A percentile compares a stretch with the other conserved stretches of the same genome.
These are phyloP conservation scores for Pseudonitzschia pungens DNA, from an alignment of 108 stramenopile species.

Conservation along the genomic window DNA sequence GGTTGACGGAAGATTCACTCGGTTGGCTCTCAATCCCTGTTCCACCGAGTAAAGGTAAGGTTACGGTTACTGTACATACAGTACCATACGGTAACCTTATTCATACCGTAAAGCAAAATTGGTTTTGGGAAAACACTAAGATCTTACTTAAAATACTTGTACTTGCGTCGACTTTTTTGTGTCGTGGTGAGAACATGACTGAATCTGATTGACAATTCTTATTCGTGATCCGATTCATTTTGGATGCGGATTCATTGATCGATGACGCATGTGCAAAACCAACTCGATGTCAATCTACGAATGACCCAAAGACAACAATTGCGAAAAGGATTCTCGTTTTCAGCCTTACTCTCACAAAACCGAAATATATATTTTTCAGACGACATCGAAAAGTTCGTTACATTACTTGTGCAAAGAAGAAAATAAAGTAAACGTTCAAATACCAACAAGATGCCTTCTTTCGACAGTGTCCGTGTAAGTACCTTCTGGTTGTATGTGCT, in stretches of 20 bases:
- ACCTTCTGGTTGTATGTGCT: too few relatives aligned
- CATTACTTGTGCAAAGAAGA: not conserved
- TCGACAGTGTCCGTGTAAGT: constrained; percentile 4
- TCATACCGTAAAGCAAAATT: too few relatives aligned
- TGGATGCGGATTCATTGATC: not conserved
- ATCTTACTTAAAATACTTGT: too few relatives aligned
- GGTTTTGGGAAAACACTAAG: too few relatives aligned
- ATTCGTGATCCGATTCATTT: not conserved
- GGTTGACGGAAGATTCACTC: too few relatives aligned
- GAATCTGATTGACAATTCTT: not conserved
- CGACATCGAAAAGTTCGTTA: not conserved
- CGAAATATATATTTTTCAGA: not conserved
- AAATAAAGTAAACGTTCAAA: not conserved
- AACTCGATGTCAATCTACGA: not conserved
- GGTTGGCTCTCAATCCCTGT: too few relatives aligned
- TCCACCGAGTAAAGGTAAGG: too few relatives aligned
- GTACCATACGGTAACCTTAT: too few relatives aligned
- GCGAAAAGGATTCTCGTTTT: not conserved
- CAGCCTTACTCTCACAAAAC: not conserved
- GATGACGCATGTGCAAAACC: not conserved
- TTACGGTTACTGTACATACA: too few relatives aligned
- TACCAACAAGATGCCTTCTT: constrained; percentile 4
- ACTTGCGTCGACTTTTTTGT: constrained; percentile 13
- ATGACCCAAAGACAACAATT: not conserved
- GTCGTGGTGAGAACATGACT: constrained; percentile 1